Evolutionary conservation across 2,329 filamentous ascomycete genomes (phyloP), one percentile per base, ranked within the genome.

Genomic region (Raffaelea albimanens): DNA sequence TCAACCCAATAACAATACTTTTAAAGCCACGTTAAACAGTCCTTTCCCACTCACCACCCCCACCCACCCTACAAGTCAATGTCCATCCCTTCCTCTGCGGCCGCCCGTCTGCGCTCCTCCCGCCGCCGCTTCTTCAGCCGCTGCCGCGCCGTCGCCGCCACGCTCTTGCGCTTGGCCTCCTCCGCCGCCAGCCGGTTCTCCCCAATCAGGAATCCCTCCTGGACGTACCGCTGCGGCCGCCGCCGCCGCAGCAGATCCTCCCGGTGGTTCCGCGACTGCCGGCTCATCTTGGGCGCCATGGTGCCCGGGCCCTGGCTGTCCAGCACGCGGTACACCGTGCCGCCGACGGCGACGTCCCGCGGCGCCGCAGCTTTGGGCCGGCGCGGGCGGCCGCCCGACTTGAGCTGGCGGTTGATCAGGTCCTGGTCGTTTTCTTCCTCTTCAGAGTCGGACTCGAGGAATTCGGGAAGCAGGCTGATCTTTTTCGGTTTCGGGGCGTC

Each of bases 361-460:
- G 69, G 68, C 14, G 60, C 62, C 48, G 61, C 43, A 23, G 25
- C 5, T 38, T 31, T 38, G 38, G n/a, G 14, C 36, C 40, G 46
- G 11, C 31, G 38, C 2, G 31, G 21, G 34, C 18, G 34, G 34
- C 9, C 34, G n/a, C 14, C 9, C 31, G 31, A 34, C 31, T 34
- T 34, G 31, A n/a, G n/a, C n/a, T n/a, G 31, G 31, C 31, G 31
- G 31, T 34, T 9, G 31, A 34, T 13, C 25, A 29, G 7, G 25
- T 29, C 25, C 25, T 53, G 54, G 4, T 55, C 56, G 5, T 57
- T 55, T 22, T 60, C 61, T 19, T 67, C 65, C 43, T 63, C 62
- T 20, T 74, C 71, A 40, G 65, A 66, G 40, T 72, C 71, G 1
- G 75, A 76, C 52, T 78, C 73, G 25, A 81, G 66, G 50, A 77